phyloP scores from a whole-genome alignment of 345 rosid species.

The Excoecaria agallocha region DNA sequence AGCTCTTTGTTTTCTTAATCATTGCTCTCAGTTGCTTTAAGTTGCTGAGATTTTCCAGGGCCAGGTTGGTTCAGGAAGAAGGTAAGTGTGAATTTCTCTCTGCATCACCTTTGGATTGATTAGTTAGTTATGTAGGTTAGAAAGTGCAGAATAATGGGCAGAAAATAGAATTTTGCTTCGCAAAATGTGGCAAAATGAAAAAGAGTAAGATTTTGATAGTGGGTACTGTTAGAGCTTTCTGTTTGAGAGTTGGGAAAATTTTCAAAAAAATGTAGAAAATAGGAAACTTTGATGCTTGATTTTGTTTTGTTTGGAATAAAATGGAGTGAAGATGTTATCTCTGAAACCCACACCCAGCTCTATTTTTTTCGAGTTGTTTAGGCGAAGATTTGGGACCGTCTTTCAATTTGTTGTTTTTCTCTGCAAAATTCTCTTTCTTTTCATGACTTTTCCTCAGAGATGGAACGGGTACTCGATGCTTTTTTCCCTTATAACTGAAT shows the following conservation, averaged over 20 bases:
- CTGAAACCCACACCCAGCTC: background rate
- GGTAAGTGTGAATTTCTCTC: conserved; percentile 30
- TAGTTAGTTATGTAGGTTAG: conserved; percentile 5
- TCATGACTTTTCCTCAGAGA: background rate
- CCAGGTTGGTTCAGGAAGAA: conserved; percentile 53
- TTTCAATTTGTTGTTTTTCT: background rate
- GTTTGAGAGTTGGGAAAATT: conserved; percentile 4
- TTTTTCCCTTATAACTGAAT: background rate
- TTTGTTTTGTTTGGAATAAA: background rate
- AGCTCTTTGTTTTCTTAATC: conserved; percentile 32
- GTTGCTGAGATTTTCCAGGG: conserved; percentile 35
- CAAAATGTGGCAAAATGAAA: too few species aligned
- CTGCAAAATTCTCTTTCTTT: background rate
- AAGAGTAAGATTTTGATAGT: background rate
- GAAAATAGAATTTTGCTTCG: background rate
- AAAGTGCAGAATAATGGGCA: conserved; percentile 12
- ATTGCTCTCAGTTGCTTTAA: conserved; percentile 40
- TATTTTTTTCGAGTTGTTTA: background rate
- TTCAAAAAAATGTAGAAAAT: conserved; percentile 3
- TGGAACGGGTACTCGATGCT: background rate
- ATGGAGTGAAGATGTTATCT: background rate
- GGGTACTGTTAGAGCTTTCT: background rate
- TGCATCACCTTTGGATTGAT: background rate
- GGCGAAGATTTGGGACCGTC: background rate
- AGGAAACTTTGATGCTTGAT: background rate